These are phyloP conservation scores for Pestalotiopsis fici DNA, from an alignment of 2,329 filamentous ascomycete species.

Conservation along the genomic window DNA sequence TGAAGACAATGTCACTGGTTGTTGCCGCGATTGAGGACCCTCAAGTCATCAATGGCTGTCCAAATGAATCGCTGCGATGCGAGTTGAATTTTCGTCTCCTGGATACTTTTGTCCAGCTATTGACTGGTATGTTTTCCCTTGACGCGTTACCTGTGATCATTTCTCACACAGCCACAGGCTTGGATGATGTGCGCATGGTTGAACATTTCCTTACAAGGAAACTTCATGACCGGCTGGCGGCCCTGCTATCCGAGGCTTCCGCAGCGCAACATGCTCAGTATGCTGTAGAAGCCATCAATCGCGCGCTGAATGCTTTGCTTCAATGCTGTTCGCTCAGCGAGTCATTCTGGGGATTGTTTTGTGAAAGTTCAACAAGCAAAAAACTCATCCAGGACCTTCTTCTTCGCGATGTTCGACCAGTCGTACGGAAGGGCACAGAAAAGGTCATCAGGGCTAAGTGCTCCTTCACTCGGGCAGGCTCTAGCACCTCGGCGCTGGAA, in stretches of 20 bases:
- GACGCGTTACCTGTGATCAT: constrained; percentile 15
- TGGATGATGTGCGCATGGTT: constrained; percentile 17
- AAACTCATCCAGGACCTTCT: constrained; percentile 35
- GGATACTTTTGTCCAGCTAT: constrained; percentile 54
- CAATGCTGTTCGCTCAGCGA: constrained; percentile 38
- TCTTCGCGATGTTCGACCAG: constrained; percentile 34
- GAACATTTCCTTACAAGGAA: constrained; percentile 20
- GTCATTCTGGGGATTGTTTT: constrained; percentile 40
- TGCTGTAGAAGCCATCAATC: constrained; percentile 31
- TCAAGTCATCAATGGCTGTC: constrained; percentile 48
- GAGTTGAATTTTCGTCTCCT: constrained; percentile 56
- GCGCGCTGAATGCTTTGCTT: constrained; percentile 40
- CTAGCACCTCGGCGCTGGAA: constrained; percentile 31
- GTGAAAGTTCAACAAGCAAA: constrained; percentile 23
- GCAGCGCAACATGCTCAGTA: constrained; percentile 21
- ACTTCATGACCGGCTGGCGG: constrained; percentile 23
- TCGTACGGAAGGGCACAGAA: constrained; percentile 36
- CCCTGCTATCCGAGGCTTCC: constrained; percentile 20
- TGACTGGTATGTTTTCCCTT: constrained; percentile 46
- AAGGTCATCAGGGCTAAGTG: constrained; percentile 29
- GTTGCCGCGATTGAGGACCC: constrained; percentile 62
- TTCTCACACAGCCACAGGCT: constrained; percentile 25
- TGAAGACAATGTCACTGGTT: constrained; percentile 54
- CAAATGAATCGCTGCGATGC: constrained; percentile 44
- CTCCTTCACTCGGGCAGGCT: constrained; percentile 20